These are phyloP conservation scores for Vicia sativa DNA, from an alignment of 306 rosid species.

Conservation along the genomic window DNA sequence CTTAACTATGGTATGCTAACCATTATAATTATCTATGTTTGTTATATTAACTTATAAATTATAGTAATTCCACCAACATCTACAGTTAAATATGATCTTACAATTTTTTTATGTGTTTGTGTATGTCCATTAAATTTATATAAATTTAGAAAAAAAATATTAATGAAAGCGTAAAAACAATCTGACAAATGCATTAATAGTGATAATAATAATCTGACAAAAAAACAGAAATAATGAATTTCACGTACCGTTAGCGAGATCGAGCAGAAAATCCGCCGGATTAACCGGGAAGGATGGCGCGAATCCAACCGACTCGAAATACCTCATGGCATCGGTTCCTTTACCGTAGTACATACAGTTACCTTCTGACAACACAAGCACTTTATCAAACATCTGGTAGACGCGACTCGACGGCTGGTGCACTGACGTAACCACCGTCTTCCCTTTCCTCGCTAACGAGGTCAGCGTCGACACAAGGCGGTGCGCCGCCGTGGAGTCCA, in stretches of 20 bases:
- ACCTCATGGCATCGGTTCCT: conserved; percentile 61
- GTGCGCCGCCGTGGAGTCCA: conserved; percentile 88
- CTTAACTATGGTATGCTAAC: no score
- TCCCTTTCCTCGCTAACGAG: conserved; percentile 70
- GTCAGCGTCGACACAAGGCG: conserved; percentile 57
- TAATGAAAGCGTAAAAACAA: no score
- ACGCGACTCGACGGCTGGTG: conserved; percentile 95
- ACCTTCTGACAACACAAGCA: conserved; percentile 70
- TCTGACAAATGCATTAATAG: background rate
- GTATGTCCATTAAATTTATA: background rate
- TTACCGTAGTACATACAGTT: conserved; percentile 68
- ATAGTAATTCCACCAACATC: background rate
- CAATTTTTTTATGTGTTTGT: background rate
- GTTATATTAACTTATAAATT: background rate
- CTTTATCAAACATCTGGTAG: conserved; percentile 71
- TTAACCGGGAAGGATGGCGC: conserved; percentile 78
- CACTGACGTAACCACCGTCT: conserved; percentile 75
- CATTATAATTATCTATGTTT: no score
- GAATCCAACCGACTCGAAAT: conserved; percentile 72
- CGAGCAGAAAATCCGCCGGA: conserved; percentile 92
- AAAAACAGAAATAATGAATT: background rate
- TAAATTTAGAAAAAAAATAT: background rate
- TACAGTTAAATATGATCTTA: background rate
- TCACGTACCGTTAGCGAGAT: conserved; percentile 91
- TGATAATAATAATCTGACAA: background rate